Evolutionary conservation across 345 rosid species (phyloP).

Genomic region (Erucastrum elatum): DNA sequence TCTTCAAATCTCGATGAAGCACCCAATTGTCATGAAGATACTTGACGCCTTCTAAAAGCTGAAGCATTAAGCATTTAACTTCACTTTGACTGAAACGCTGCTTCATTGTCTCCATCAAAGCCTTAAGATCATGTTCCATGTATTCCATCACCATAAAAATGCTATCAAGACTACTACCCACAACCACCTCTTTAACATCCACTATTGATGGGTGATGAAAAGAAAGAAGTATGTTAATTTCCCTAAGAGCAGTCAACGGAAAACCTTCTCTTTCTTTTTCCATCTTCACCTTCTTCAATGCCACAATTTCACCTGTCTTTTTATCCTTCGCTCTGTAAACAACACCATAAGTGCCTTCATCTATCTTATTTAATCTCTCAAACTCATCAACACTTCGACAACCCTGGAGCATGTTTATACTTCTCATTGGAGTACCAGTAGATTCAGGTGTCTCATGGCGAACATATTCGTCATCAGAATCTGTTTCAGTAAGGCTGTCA

Average conservation of each 20-base stretch:
- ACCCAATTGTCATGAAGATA: slow-evolving; percentile 99
- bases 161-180: slow-evolving; percentile 91
- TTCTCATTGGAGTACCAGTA: slow-evolving; percentile 65
- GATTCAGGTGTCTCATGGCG: slow-evolving; percentile 58
- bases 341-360: slow-evolving; percentile 99
- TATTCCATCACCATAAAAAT: slow-evolving; percentile 99
- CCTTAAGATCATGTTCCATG: slow-evolving; percentile 99
- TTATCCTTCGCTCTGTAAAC: slow-evolving; percentile 96
- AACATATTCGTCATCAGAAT: slow-evolving; percentile 56
- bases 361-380: slow-evolving; percentile 95
- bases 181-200: slow-evolving; percentile 99
- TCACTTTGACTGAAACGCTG: slow-evolving; percentile 99
- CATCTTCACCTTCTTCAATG: slow-evolving; percentile 99
- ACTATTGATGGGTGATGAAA: slow-evolving; percentile 94
- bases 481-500: slow-evolving; percentile 45
- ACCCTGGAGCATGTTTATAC: slow-evolving; percentile 91
- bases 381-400: slow-evolving; percentile 99
- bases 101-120: slow-evolving; percentile 93
- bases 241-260: slow-evolving; percentile 92
- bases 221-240: slow-evolving; percentile 94
- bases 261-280: slow-evolving; percentile 99
- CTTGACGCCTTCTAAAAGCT: slow-evolving; percentile 86
- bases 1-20: slow-evolving; percentile 96
- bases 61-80: slow-evolving; percentile 97
- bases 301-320: slow-evolving; percentile 92